Evolutionary conservation across 345 rosid genomes (phyloP).

Genomic region (Eucalyptus shirleyi): DNA sequence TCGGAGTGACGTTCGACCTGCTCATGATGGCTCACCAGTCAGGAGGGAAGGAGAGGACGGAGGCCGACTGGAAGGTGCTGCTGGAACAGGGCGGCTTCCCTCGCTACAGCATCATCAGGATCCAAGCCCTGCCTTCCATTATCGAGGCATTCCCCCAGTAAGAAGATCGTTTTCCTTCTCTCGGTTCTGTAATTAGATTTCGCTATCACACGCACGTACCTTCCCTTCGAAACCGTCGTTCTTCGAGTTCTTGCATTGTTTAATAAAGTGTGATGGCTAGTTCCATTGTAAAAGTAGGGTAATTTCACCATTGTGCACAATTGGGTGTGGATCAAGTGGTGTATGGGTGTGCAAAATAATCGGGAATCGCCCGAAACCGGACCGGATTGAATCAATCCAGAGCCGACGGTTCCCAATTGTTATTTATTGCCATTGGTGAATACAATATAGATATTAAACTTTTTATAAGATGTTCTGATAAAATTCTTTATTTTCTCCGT

Average conservation of each 20-base stretch:
- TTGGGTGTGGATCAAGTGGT: too few relatives aligned
- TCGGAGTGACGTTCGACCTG: not conserved
- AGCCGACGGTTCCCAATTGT: too few relatives aligned
- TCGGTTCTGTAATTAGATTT: not conserved
- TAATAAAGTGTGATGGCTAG: not conserved
- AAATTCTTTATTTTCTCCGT: not conserved
- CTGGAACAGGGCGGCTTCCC: constrained; percentile 16
- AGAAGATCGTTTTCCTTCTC: too few relatives aligned
- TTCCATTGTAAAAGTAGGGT: not conserved
- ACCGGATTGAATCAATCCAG: not conserved
- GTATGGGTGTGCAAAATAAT: not conserved
- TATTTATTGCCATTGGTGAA: too few relatives aligned
- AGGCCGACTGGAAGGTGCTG: constrained; percentile 14
- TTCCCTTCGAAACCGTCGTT: not conserved
- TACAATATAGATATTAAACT: too few relatives aligned
- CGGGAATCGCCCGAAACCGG: not conserved
- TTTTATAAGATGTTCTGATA: not conserved
- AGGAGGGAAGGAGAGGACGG: constrained; percentile 11
- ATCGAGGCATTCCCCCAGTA: constrained; percentile 8
- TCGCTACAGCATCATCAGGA: constrained; percentile 7
- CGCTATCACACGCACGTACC: not conserved
- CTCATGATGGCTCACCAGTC: constrained; percentile 4
- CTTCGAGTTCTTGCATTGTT: not conserved
- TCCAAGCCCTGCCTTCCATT: constrained; percentile 2
- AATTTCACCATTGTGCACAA: not conserved